phyloP scores from a whole-genome alignment of 2,329 filamentous ascomycete genomes.

The Aspergillus thermomutatus region DNA sequence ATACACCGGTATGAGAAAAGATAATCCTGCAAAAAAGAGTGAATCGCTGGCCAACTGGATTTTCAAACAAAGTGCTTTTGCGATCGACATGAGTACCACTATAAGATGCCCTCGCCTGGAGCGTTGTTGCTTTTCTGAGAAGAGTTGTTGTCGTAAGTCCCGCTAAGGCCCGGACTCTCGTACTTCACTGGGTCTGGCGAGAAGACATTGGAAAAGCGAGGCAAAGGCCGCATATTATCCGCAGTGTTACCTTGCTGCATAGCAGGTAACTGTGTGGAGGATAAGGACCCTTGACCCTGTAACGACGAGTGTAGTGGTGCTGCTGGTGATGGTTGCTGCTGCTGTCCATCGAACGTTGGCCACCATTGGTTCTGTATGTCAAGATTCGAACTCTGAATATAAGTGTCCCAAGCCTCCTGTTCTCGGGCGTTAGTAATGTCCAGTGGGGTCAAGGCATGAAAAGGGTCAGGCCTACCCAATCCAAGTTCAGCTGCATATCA shows the following conservation, averaged over 20 bases:
- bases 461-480: conserved; percentile 54
- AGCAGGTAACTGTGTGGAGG: conserved; percentile 16
- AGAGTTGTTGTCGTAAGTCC: not conserved
- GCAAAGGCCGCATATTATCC: conserved; percentile 14
- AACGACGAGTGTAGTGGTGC: conserved; percentile 5
- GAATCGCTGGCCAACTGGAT: not conserved
- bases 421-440: conserved; percentile 15
- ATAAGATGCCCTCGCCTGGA: not conserved
- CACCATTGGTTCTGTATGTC: conserved; percentile 41
- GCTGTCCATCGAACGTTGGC: conserved; percentile 34
- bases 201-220: conserved; percentile 15
- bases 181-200: conserved; percentile 2
- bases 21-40: not conserved
- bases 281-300: conserved; percentile 19
- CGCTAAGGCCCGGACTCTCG: not conserved
- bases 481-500: conserved; percentile 56
- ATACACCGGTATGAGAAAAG: not conserved
- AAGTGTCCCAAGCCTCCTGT: conserved; percentile 66
- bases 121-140: not conserved
- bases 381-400: conserved; percentile 58
- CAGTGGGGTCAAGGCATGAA: not conserved
- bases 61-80: not conserved
- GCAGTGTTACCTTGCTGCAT: conserved; percentile 15
- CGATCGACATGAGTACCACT: not conserved
- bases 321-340: conserved; percentile 20